Conservation (phyloP, 805 yeast species). For the Debaryomyces maramus region DNA sequence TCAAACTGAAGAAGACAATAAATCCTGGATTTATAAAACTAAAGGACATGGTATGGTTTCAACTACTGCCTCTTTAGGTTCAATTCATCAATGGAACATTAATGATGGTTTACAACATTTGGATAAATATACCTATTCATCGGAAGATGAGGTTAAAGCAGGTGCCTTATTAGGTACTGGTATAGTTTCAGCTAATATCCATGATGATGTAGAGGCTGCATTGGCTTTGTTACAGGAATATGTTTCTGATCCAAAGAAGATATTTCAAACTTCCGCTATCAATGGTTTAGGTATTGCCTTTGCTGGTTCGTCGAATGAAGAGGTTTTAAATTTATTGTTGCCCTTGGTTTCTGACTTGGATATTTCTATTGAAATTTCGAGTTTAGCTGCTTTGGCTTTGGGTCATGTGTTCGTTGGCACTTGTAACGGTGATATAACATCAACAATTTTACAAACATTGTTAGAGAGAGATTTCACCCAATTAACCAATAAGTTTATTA, state of each 20-base stretch:
- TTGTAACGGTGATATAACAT: constrained; percentile 89
- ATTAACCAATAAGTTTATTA: constrained; percentile 80
- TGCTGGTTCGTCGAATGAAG: constrained; percentile 90
- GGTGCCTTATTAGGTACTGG: constrained; percentile 98
- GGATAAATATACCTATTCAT: constrained; percentile 84
- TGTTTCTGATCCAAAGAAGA: constrained; percentile 60
- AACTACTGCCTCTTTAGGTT: constrained; percentile 88
- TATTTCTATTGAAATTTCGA: constrained; percentile 72
- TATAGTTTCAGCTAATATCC: constrained; percentile 86
- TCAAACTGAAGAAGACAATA: constrained; percentile 68
- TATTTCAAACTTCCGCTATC: constrained; percentile 77
- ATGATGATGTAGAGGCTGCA: constrained; percentile 94
- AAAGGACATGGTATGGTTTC: constrained; percentile 90
- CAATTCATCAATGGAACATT: constrained; percentile 87
- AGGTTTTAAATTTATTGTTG: constrained; percentile 69
- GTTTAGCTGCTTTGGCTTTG: constrained; percentile 85
- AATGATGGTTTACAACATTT: constrained; percentile 85
- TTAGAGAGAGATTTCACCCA: constrained; percentile 81
- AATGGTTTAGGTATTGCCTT: constrained; percentile 92
- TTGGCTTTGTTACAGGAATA: constrained; percentile 82
- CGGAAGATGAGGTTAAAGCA: constrained; percentile 85
- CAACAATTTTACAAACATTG: constrained; percentile 86
- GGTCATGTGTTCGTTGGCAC: constrained; percentile 96
- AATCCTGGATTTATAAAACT: constrained; percentile 87
- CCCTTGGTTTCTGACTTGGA: constrained; percentile 82